phyloP scores from a whole-genome alignment of 192 early-diverging fungal species.

The Umbelopsis vinacea region DNA sequence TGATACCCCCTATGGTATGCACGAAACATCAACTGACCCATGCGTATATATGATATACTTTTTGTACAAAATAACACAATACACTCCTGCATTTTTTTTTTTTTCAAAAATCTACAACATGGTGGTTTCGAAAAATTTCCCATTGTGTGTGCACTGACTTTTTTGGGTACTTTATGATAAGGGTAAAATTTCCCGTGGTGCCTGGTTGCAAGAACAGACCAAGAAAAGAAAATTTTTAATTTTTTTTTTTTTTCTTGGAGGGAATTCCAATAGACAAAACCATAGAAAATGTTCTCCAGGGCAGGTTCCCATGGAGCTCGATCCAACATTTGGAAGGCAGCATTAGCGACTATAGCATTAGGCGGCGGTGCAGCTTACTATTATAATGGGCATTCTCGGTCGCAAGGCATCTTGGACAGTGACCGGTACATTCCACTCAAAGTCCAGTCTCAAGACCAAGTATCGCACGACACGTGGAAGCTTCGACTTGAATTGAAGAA shows the following conservation, averaged over 20 bases:
- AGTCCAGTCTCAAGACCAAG: conserved; percentile 44
- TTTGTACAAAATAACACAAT: not conserved
- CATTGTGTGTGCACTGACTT: not conserved
- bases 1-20: not conserved
- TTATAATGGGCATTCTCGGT: not conserved
- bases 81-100: conserved; percentile 11
- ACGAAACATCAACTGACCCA: not conserved
- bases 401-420: not conserved
- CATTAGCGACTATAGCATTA: not conserved
- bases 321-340: not conserved
- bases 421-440: conserved; percentile 57
- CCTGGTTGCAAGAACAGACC: not conserved
- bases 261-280: not conserved
- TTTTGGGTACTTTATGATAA: not conserved
- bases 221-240: not conserved
- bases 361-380: not conserved
- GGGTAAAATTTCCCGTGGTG: too few species aligned
- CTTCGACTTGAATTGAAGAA: conserved; percentile 61
- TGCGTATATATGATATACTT: not conserved
- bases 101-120: not conserved
- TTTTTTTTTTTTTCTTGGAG: not conserved
- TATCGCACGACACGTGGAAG: conserved; percentile 56
- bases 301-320: not conserved
- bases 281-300: conserved; percentile 4
- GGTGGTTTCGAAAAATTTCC: not conserved